A percentile compares a stretch with the other conserved stretches of the same genome.
Evolutionary conservation across 345 rosid species (phyloP).

Genomic region (Toxicodendron radicans): DNA sequence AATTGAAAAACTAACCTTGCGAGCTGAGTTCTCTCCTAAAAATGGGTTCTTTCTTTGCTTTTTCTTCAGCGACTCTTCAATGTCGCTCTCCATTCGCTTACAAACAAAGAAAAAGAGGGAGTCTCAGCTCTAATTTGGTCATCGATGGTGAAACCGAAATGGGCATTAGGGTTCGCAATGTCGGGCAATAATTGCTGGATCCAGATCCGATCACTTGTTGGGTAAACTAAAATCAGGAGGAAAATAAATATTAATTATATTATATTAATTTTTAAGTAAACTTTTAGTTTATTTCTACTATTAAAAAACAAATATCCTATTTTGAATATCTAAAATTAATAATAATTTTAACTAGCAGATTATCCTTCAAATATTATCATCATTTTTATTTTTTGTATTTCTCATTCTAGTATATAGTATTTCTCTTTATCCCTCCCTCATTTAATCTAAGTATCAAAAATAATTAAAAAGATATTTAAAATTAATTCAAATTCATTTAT

Average conservation of each 20-base stretch:
- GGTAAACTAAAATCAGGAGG: neutral
- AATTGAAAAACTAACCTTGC: slow-evolving; percentile 15
- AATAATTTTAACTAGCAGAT: too few relatives aligned
- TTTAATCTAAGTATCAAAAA: too few relatives aligned
- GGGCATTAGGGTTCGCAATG: slow-evolving; percentile 7
- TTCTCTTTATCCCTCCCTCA: too few relatives aligned
- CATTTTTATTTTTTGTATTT: too few relatives aligned
- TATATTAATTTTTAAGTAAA: too few relatives aligned
- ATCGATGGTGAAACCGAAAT: neutral
- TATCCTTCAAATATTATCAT: too few relatives aligned
- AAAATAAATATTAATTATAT: neutral
- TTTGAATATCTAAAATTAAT: too few relatives aligned
- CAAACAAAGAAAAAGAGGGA: neutral
- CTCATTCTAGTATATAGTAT: too few relatives aligned
- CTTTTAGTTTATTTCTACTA: too few relatives aligned
- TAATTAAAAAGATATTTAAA: too few relatives aligned
- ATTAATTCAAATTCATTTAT: too few relatives aligned
- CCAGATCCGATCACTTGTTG: neutral
- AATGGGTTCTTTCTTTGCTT: slow-evolving; percentile 26
- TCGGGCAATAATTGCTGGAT: neutral
- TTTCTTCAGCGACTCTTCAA: slow-evolving; percentile 37
- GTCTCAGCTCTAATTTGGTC: neutral
- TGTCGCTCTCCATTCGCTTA: slow-evolving; percentile 34
- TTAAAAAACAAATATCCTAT: too few relatives aligned
- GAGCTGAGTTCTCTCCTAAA: slow-evolving; percentile 21